Evolutionary conservation across 129 eudicot genomes (phyloP).

Genomic region (Heracleum sosnowskyi): DNA sequence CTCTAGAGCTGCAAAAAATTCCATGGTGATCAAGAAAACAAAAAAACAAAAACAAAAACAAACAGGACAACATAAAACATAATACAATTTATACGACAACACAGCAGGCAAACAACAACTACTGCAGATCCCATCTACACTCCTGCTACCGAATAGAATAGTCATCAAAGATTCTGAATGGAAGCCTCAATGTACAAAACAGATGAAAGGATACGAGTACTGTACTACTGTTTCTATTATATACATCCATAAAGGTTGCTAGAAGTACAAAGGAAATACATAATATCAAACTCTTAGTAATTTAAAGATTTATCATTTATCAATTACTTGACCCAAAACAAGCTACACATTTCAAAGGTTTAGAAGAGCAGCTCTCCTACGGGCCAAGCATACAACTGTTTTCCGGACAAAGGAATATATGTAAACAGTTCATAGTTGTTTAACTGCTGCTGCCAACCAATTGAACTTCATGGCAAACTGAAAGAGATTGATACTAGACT

Average conservation of each 20-base stretch:
- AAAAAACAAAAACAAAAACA: background rate
- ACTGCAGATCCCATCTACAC: no score
- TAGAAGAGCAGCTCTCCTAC: background rate
- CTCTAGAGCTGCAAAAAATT: constrained; percentile 59
- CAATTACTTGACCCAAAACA: background rate
- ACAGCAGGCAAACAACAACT: background rate
- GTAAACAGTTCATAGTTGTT: background rate
- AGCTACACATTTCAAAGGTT: background rate
- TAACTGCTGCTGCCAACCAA: background rate
- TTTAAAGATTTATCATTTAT: background rate
- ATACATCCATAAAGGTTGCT: no score
- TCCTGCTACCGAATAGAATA: no score
- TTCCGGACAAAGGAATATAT: no score
- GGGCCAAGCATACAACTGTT: background rate
- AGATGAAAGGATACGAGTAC: no score
- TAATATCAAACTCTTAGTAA: no score
- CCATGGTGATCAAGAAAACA: constrained; percentile 1
- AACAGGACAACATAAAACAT: background rate
- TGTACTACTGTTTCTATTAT: background rate
- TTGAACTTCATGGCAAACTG: no score
- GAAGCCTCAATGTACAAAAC: no score
- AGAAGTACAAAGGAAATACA: background rate
- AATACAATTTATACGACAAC: background rate
- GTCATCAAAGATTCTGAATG: no score
- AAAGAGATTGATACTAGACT: no score